Evolutionary conservation across 371 early-diverging fungal species (phyloP), one percentile per base, ranked within the genome.

Genomic region (Mortierella sp.): DNA sequence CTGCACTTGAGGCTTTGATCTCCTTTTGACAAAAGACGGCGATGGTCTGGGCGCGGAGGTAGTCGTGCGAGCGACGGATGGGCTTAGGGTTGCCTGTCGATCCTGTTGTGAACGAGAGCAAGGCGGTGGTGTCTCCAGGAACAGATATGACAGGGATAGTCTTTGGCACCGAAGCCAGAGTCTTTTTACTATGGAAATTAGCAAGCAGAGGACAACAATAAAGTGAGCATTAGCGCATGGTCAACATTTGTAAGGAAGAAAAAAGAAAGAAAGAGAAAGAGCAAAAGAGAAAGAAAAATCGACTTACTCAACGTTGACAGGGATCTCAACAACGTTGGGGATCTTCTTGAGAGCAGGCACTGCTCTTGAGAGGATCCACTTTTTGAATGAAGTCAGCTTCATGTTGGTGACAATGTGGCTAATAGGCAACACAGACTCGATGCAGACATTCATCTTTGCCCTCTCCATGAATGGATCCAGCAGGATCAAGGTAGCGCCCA

Each of bases 21-120:
- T 86, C 87, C 26, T 70, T 74, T 70, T 86, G 87, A 34, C 80
- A 80, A 48, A 86, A 86, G 71, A 82, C 87, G 11, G 83, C 82
- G 19, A 82, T 80, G 19, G 80, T 86, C 73, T 86, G 87, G 10
- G 87, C 87, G 26, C 87, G 77, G 34, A 86, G 79, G 58, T 86
- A 86, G 28, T 82, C 87, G 28, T 86, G 87, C 2, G 87, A 86
- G 13, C 83, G 77, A 26, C 78, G 87, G 44, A 86, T 86, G 47
- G 87, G 87, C 74, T 86, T 86, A 10, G 87, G 87, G 71, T 86
- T 86, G 70, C 87, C 87, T 9, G 87, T 86, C 19, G 87, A 86
- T 47, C 87, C 87, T 48, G 87, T 86, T 9, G 87, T 86, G 83
- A 86, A 86, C 2, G 87, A 82, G 52, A 86, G 82, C 74, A 86